Evolutionary conservation across 768 basidiomycete species (phyloP).

Genomic region (Myochromella boudieri): DNA sequence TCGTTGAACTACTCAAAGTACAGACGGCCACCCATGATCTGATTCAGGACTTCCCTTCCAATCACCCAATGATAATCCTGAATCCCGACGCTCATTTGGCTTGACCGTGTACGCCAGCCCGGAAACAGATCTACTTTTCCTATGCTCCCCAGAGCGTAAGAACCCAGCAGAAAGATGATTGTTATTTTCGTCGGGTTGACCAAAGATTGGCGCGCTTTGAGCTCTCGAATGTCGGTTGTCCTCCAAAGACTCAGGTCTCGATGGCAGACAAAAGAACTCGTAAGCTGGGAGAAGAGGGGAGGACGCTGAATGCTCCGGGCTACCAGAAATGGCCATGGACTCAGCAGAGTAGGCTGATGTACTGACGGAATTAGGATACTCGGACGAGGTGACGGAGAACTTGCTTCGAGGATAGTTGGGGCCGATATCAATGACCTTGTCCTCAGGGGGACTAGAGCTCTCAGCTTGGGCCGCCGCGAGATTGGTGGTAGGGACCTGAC

Average conservation of each 20-base stretch:
- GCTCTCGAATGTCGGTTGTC: conserved; percentile 16
- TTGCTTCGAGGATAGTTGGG: conserved; percentile 27
- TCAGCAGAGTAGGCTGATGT: conserved; percentile 8
- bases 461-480: conserved; percentile 3
- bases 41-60: conserved; percentile 11
- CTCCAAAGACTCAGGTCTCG: conserved; percentile 9
- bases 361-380: conserved; percentile 23
- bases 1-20: too few relatives aligned
- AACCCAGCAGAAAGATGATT: conserved; percentile 5
- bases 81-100: conserved; percentile 8
- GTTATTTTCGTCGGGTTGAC: conserved; percentile 6
- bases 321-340: not conserved
- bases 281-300: conserved; percentile 13
- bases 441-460: not conserved
- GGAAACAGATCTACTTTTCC: conserved; percentile 24
- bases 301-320: not conserved
- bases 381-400: conserved; percentile 31
- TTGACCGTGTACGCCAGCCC: conserved; percentile 17
- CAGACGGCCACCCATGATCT: conserved; percentile 11
- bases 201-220: conserved; percentile 20
- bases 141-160: conserved; percentile 18
- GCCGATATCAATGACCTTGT: conserved; percentile 24
- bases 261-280: conserved; percentile 19
- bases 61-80: conserved; percentile 7
- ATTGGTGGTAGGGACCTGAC: not conserved